These are phyloP conservation scores for Neobulgaria alba DNA, from an alignment of 2,329 filamentous ascomycete genomes.

Conservation along the genomic window DNA sequence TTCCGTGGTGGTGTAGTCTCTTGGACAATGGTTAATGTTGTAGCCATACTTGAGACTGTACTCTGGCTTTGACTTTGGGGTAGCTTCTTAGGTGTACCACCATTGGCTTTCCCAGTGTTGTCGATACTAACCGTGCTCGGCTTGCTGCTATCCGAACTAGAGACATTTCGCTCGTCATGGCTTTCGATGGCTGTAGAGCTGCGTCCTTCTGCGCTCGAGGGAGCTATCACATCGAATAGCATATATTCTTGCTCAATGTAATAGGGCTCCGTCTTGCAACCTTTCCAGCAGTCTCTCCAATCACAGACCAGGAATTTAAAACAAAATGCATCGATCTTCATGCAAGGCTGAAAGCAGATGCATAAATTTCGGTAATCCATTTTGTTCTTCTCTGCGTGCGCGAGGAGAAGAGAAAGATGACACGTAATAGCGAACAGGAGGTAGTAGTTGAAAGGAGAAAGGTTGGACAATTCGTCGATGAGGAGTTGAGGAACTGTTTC, in stretches of 20 bases:
- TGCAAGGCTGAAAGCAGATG: slow-evolving; percentile 94
- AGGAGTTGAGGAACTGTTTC: slow-evolving; percentile 77
- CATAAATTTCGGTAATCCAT: slow-evolving; percentile 96
- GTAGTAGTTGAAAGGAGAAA: slow-evolving; percentile 97
- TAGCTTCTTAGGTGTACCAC: slow-evolving; percentile 39
- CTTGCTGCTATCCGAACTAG: slow-evolving; percentile 58
- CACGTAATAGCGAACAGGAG: slow-evolving; percentile 95
- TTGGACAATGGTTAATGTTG: slow-evolving; percentile 27
- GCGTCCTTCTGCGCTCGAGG: slow-evolving; percentile 28
- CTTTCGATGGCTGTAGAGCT: slow-evolving; percentile 28
- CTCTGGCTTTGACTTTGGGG: slow-evolving; percentile 33
- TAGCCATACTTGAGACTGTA: too few relatives aligned
- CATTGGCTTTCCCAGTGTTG: slow-evolving; percentile 7
- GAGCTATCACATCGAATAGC: slow-evolving; percentile 49
- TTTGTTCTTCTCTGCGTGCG: slow-evolving; percentile 91
- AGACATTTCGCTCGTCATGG: slow-evolving; percentile 47
- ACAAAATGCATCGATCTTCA: slow-evolving; percentile 91
- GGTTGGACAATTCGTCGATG: slow-evolving; percentile 82
- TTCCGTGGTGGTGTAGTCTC: background rate
- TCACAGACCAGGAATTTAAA: slow-evolving; percentile 94
- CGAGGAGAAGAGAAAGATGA: slow-evolving; percentile 83
- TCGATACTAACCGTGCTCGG: slow-evolving; percentile 32
- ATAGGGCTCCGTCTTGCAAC: slow-evolving; percentile 81
- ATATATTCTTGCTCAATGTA: slow-evolving; percentile 64
- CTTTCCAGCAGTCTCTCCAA: slow-evolving; percentile 96